Base-by-base conservation (phyloP, 768 basidiomycete genomes). In the Dacryopinax spathularia region DNA sequence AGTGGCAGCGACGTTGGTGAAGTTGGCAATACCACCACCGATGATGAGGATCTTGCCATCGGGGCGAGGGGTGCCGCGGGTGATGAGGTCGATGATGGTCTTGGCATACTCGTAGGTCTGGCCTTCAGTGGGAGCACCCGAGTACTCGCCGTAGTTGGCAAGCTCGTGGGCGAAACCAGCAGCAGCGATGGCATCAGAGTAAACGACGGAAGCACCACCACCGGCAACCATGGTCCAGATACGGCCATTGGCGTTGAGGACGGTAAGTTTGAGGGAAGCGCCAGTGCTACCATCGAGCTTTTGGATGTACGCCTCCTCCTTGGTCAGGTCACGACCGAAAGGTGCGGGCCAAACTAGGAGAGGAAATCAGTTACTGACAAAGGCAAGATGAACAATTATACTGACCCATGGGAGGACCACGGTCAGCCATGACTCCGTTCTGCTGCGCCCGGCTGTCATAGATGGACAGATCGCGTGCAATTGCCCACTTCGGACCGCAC, bases 141-240 rank as follows among this genome's bases (percentile, higher is more conserved):
- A 92, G 82, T 99, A 98, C 78, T 98, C 96, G 70, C 96, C 96
- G 72, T 98, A 98, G 81, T 98, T 99, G 74, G 95, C 95, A 67
- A 99, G 88, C 75, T 99, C 96, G 72, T 96, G 84, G 20, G 96
- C 93, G 72, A 85, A 98, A 34, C 95, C 95, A 71, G 92, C 91
- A 5, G 95, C 94, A n/a, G 48, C 48, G 66, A 89, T 89, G 67
- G 88, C 87, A 67, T 89, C 87, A 6, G 76, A 75, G 71, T 85
- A 85, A 39, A 84, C 82, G 66, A 85, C 83, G 6, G 81, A 83
- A 22, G 84, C 83, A 79, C 91, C 91, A 72, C 96, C 96, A 78
- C 95, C 96, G 62, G 96, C 95, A 63, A 99, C 96, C 95, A 98
- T 98, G 69, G 96, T 98, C 96, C 96, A 99, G 68, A 99, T 85